Evolutionary conservation across 768 basidiomycete genomes (phyloP).

Genomic region (Tylopilus plumbeoviolaceoides): DNA sequence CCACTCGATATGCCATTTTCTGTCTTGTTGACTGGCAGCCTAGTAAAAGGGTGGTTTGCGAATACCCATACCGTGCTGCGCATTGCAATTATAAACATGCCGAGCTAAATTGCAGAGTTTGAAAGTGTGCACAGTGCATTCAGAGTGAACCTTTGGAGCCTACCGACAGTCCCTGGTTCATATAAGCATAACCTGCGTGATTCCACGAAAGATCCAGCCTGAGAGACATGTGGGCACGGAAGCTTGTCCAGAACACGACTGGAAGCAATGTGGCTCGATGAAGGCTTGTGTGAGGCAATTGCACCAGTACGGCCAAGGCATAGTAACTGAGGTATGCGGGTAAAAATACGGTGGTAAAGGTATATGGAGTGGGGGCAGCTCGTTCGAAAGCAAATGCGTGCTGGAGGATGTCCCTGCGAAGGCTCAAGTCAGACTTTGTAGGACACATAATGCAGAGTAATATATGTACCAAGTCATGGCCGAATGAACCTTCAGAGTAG

Average conservation of each 20-base stretch:
- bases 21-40: constrained; percentile 7
- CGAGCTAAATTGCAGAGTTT: constrained; percentile 11
- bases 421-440: neutral
- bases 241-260: constrained; percentile 41
- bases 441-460: neutral
- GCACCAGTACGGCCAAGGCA: constrained; percentile 49
- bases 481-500: neutral
- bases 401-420: constrained; percentile 14
- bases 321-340: constrained; percentile 46
- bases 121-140: neutral
- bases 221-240: constrained; percentile 33
- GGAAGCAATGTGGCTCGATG: constrained; percentile 48
- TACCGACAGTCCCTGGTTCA: constrained; percentile 25
- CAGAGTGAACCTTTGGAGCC: neutral
- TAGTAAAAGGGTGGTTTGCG: constrained; percentile 8
- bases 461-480: constrained; percentile 12
- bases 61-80: constrained; percentile 25
- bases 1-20: neutral
- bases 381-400: constrained; percentile 14
- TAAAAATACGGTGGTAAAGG: constrained; percentile 35
- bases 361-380: constrained; percentile 18
- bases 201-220: constrained; percentile 26
- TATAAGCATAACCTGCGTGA: constrained; percentile 5
- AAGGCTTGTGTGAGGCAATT: constrained; percentile 40
- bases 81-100: constrained; percentile 23